phyloP scores from a whole-genome alignment of 2,329 filamentous ascomycete genomes.

The Sporothrix curviconia region DNA sequence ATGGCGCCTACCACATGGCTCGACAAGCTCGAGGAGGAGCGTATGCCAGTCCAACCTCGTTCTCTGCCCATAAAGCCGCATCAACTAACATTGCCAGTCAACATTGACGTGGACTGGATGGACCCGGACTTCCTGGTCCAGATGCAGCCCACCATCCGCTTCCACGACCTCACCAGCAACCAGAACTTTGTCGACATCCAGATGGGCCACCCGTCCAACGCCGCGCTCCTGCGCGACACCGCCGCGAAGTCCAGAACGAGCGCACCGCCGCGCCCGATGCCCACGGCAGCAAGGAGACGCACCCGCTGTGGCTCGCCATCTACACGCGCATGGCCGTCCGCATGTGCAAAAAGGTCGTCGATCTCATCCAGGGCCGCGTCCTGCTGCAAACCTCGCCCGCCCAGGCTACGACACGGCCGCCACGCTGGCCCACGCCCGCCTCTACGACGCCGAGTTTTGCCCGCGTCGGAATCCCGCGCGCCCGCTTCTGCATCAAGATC shows the following conservation, averaged over 20 bases:
- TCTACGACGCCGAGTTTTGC: slow-evolving; percentile 42
- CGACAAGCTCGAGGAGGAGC: slow-evolving; percentile 36
- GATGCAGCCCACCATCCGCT: slow-evolving; percentile 29
- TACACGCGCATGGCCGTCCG: slow-evolving; percentile 42
- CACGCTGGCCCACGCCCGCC: slow-evolving; percentile 39
- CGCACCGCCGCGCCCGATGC: slow-evolving; percentile 20
- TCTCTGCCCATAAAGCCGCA: neutral
- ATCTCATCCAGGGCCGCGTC: slow-evolving; percentile 40
- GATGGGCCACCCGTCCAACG: slow-evolving; percentile 37
- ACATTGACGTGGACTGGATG: slow-evolving; percentile 48
- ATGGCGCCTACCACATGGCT: slow-evolving; percentile 32
- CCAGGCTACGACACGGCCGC: slow-evolving; percentile 39
- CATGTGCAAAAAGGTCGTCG: slow-evolving; percentile 41
- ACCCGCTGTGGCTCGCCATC: slow-evolving; percentile 35
- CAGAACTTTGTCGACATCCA: slow-evolving; percentile 43
- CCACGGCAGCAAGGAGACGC: no score
- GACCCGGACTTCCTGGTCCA: slow-evolving; percentile 40
- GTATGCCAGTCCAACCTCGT: slow-evolving; percentile 22
- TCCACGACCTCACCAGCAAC: slow-evolving; percentile 45
- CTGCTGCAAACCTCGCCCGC: slow-evolving; percentile 42
- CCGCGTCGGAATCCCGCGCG: slow-evolving; percentile 36
- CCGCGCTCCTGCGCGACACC: slow-evolving; percentile 34
- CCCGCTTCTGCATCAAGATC: slow-evolving; percentile 46
- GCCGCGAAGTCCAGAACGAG: slow-evolving; percentile 38
- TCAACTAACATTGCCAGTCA: slow-evolving; percentile 31